Percentiles rank a stretch among this genome's conserved stretches.
Evolutionary conservation across 192 early-diverging fungal species (phyloP).

Genomic region (Entomortierella parvispora): DNA sequence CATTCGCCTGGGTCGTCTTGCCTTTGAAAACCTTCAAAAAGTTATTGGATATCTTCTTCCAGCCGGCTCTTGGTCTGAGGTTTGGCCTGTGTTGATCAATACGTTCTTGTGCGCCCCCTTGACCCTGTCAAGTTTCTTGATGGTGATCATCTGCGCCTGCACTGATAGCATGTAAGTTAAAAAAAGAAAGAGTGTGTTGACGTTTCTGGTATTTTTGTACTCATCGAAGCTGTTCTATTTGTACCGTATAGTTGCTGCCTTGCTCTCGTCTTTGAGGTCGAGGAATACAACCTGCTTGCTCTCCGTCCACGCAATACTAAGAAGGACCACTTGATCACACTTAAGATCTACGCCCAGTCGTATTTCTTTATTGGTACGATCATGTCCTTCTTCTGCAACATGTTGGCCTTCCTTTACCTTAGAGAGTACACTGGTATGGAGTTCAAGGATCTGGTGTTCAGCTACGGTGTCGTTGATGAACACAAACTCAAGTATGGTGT

Average conservation of each 20-base stretch:
- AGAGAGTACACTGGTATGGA: slow-evolving; percentile 66
- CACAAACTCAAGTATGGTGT: slow-evolving; percentile 54
- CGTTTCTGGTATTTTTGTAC: background rate
- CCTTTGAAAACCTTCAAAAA: slow-evolving; percentile 89
- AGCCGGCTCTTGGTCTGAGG: slow-evolving; percentile 77
- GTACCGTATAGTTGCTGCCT: slow-evolving; percentile 56
- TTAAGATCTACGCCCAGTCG: slow-evolving; percentile 73
- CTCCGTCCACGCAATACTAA: slow-evolving; percentile 76
- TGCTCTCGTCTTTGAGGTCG: slow-evolving; percentile 78
- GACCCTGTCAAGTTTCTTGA: slow-evolving; percentile 80
- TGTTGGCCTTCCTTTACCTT: slow-evolving; percentile 80
- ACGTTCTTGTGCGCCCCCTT: slow-evolving; percentile 82
- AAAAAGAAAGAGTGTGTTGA: background rate
- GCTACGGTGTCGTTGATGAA: slow-evolving; percentile 31
- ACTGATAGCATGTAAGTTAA: slow-evolving; percentile 63
- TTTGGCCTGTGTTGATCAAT: slow-evolving; percentile 79
- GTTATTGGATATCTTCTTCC: slow-evolving; percentile 85
- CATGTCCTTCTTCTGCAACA: slow-evolving; percentile 71
- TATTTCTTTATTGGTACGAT: slow-evolving; percentile 84
- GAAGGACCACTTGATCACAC: slow-evolving; percentile 73
- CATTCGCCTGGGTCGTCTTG: slow-evolving; percentile 82
- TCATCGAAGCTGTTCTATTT: too few species aligned
- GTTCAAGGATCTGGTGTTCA: slow-evolving; percentile 48
- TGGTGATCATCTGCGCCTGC: slow-evolving; percentile 77
- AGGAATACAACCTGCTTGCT: slow-evolving; percentile 79